Evolutionary conservation across 2,329 filamentous ascomycete species (phyloP).

Genomic region (Stenocarpella maydis): DNA sequence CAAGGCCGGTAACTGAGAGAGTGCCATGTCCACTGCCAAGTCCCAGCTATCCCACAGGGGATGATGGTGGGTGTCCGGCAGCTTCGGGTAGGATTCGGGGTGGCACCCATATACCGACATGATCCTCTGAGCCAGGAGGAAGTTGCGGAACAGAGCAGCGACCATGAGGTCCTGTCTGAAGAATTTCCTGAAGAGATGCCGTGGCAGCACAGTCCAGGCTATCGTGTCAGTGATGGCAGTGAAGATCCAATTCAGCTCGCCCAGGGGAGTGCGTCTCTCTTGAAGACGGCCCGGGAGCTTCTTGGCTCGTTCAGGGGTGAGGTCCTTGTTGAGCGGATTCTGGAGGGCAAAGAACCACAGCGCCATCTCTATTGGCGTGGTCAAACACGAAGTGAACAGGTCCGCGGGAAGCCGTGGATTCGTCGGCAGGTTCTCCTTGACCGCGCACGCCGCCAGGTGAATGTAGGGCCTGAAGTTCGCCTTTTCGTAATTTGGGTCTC

Average conservation of each 20-base stretch:
- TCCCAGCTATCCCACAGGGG: constrained; percentile 98
- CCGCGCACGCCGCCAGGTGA: constrained; percentile 88
- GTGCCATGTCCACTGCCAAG: constrained; percentile 91
- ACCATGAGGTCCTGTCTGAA: constrained; percentile 99
- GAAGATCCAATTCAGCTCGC: constrained; percentile 99
- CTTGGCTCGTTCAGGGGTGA: constrained; percentile 84
- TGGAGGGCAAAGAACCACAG: constrained; percentile 96
- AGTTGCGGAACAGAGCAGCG: constrained; percentile 96
- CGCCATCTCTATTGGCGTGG: constrained; percentile 97
- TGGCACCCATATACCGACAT: constrained; percentile 98
- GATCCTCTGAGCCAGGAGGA: constrained; percentile 90
- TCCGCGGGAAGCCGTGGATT: constrained; percentile 94
- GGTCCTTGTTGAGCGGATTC: constrained; percentile 73
- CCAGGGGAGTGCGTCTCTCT: constrained; percentile 90
- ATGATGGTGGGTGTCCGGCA: constrained; percentile 96
- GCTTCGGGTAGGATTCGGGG: constrained; percentile 86
- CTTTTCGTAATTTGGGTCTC: constrained; percentile 85
- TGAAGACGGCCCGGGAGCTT: constrained; percentile 91
- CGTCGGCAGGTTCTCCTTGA: constrained; percentile 92
- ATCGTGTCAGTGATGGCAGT: constrained; percentile 99
- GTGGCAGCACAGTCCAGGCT: constrained; percentile 93
- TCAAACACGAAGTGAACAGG: constrained; percentile 94
- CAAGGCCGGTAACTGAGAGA: constrained; percentile 86
- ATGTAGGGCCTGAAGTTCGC: constrained; percentile 76
- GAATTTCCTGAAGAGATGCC: constrained; percentile 92